Evolutionary conservation across 2,329 filamentous ascomycete species (phyloP), one percentile per base, ranked within the genome.

Genomic region (Trematosphaeria pertusa): DNA sequence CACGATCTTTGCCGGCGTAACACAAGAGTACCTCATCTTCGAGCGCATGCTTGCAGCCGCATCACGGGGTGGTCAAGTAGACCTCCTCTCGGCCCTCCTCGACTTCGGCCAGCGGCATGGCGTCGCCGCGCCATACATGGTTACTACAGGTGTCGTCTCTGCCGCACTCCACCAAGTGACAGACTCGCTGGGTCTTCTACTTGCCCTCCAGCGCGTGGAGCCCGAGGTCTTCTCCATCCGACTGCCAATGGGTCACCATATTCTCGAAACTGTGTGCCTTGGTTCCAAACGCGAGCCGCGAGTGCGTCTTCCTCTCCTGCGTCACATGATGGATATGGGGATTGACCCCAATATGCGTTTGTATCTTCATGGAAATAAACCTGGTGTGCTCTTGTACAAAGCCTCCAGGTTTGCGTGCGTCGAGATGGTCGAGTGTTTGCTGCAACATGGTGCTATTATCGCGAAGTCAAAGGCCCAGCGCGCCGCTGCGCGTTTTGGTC

Each of bases 401-500:
- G 43, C 38, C 6, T 41, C n/a, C 15, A 18, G 36, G 17, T 11
- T 8, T 30, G 32, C 43, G 10, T 24, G 15, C 21, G 15, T 12
- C 15, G 37, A 46, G 17, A 46, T 46, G 15, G 22, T 46, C 30
- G 37, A 41, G 26, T 46, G 43, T 34, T 14, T 46, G 37, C 43
- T 46, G 8, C 15, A 41, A 30, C 30, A 46, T 46, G 43, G 37
- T 15, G 43, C 37, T 36, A 19, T 34, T 21, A 41, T 46, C 20
- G 15, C 28, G 17, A 21, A 22, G 15, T 46, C 43, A 36, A 15
- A 19, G 11, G 43, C 43, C 11, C n/a, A 10, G 34, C 8, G 37
- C 24, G 43, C n/a, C 20, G 43, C 43, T 31, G 37, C 37, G 28
- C 12, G 19, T 26, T 21, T n/a, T 36, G 37, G 37, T 9, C 19